Percentiles rank a stretch among this genome's conserved stretches.
phyloP scores from a whole-genome alignment of 2,329 filamentous ascomycete species.

The Fusarium mexicanum region DNA sequence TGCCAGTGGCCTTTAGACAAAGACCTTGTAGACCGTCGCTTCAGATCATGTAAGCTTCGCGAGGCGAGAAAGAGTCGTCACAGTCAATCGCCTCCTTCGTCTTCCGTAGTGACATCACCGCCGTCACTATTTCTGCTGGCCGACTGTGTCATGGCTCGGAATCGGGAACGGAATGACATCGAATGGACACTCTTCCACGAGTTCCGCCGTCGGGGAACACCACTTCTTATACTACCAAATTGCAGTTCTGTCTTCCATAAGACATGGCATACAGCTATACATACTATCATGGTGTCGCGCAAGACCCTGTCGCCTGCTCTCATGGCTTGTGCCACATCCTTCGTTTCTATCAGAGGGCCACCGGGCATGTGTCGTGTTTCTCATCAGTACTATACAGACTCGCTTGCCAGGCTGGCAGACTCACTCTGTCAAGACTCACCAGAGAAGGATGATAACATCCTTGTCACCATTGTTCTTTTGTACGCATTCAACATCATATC shows the following conservation, averaged over 20 bases:
- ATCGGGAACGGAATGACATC: not conserved
- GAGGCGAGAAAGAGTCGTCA: fast-evolving
- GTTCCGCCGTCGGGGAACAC: not conserved
- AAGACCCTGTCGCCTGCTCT: not conserved
- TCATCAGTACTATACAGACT: not conserved
- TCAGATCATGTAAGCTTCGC: not conserved
- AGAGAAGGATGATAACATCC: not conserved
- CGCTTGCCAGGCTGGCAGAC: not conserved
- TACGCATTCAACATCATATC: not conserved
- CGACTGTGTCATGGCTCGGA: not conserved
- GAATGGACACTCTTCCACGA: not conserved
- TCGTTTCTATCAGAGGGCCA: not conserved
- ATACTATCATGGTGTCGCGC: not conserved
- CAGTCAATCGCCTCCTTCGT: not conserved
- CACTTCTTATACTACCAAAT: not conserved
- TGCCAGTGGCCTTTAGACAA: not conserved
- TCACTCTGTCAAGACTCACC: not conserved
- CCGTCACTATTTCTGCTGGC: not conserved
- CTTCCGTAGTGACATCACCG: no score
- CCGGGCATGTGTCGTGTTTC: not conserved
- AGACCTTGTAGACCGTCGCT: not conserved
- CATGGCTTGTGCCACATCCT: not conserved
- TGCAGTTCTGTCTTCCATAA: not conserved
- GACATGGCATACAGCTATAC: not conserved
- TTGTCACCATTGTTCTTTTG: not conserved